Evolutionary conservation across 2,329 filamentous ascomycete species (phyloP).

Genomic region (Fusarium mangiferae): DNA sequence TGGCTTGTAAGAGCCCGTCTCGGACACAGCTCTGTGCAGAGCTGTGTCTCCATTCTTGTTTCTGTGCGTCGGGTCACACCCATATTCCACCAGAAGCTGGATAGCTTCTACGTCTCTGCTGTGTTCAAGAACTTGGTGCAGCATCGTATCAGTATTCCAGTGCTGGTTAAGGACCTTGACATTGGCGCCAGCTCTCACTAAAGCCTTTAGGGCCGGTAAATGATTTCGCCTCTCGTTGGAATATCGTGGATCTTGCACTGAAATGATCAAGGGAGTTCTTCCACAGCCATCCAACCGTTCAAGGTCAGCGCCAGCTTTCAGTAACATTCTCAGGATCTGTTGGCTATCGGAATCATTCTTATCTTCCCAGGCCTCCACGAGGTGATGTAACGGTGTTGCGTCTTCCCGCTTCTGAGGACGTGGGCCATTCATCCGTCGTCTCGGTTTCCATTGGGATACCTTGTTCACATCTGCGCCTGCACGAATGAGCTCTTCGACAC

Average conservation of each 20-base stretch:
- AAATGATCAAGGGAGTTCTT: constrained; percentile 6
- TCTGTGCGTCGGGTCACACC: constrained; percentile 18
- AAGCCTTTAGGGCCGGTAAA: background rate
- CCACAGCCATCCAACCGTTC: constrained; percentile 2
- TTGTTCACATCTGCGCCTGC: constrained; percentile 26
- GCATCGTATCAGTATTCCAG: background rate
- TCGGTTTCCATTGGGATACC: background rate
- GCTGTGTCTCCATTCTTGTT: background rate
- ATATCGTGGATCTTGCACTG: background rate
- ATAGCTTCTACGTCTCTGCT: background rate
- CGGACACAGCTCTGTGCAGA: background rate
- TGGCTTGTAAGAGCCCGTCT: too few species aligned
- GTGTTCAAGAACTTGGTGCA: background rate
- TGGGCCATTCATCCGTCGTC: background rate
- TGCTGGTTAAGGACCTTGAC: background rate
- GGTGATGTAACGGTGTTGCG: constrained; percentile 10
- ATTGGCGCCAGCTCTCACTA: constrained; percentile 23
- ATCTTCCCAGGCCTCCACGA: constrained; percentile 8
- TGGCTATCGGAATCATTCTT: constrained; percentile 12
- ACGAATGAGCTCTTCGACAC: constrained; percentile 23
- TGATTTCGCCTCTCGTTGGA: background rate
- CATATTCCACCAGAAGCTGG: constrained; percentile 23
- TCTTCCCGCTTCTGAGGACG: background rate
- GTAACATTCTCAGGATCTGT: constrained; percentile 12
- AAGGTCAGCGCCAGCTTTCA: constrained; percentile 25